phyloP scores from a whole-genome alignment of 805 yeast species.

The Danielozyma ontarioensis region DNA sequence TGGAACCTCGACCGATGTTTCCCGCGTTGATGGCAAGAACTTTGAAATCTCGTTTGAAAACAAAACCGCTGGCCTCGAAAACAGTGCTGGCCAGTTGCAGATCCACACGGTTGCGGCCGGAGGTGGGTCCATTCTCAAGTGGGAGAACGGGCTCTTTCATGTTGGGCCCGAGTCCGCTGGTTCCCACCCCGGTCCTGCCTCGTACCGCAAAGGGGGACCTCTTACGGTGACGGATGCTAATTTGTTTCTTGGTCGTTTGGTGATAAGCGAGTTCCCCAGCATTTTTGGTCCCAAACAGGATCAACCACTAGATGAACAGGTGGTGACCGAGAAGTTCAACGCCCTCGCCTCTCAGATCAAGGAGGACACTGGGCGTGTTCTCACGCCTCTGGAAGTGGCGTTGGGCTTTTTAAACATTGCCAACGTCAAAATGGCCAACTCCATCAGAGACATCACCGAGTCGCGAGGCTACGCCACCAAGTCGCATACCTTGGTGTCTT shows the following conservation, averaged over 20 bases:
- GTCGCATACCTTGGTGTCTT: slow-evolving; percentile 1
- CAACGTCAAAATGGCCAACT: slow-evolving; percentile 1
- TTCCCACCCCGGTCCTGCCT: slow-evolving; percentile 16
- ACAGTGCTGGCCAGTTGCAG: slow-evolving; percentile 13
- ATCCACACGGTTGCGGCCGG: slow-evolving; percentile 17
- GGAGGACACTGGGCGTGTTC: background rate
- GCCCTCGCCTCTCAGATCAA: slow-evolving; percentile 7
- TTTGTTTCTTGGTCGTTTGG: slow-evolving; percentile 11
- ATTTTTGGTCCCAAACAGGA: slow-evolving; percentile 12
- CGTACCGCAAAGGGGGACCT: slow-evolving; percentile 16
- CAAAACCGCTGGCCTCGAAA: slow-evolving; percentile 14
- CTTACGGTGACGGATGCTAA: slow-evolving; percentile 17
- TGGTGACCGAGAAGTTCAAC: slow-evolving; percentile 7
- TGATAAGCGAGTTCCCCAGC: slow-evolving; percentile 13
- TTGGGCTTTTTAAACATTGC: slow-evolving; percentile 1
- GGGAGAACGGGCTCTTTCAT: slow-evolving; percentile 9
- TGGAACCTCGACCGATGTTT: slow-evolving; percentile 16
- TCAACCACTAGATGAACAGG: slow-evolving; percentile 10
- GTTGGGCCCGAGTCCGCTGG: slow-evolving; percentile 16
- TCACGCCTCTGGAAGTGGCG: slow-evolving; percentile 2
- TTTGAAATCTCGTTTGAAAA: slow-evolving; percentile 8
- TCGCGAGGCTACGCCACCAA: background rate
- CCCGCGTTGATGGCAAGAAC: slow-evolving; percentile 10
- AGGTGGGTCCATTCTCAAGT: slow-evolving; percentile 11
- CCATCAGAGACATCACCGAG: slow-evolving; percentile 1